phyloP scores from a whole-genome alignment of 106 monocot species.

The Agapanthus africanus region DNA sequence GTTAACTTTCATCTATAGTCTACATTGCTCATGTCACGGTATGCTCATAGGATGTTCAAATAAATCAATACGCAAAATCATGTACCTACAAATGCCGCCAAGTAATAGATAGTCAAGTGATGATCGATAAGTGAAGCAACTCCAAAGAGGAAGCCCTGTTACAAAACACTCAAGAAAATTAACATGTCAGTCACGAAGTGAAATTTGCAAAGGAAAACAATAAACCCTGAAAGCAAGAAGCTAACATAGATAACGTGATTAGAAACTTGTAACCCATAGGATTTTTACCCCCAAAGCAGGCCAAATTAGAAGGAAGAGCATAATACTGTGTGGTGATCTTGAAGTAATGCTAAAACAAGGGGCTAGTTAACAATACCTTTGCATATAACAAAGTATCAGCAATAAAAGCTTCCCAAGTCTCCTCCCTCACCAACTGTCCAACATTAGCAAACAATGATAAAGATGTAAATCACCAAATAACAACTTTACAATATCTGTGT shows the following conservation, averaged over 20 bases:
- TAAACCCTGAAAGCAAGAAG: neutral
- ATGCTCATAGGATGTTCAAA: too few species aligned
- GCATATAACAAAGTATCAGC: slow-evolving; percentile 60
- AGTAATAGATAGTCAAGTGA: slow-evolving; percentile 52
- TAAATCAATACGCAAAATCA: too few species aligned
- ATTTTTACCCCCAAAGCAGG: neutral
- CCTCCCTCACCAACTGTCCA: slow-evolving; percentile 61
- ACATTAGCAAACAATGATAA: slow-evolving; percentile 1
- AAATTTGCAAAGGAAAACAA: neutral
- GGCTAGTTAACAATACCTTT: slow-evolving; percentile 37
- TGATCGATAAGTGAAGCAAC: slow-evolving; percentile 46
- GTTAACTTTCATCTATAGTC: too few species aligned
- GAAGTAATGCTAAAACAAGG: neutral
- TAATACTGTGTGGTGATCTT: neutral
- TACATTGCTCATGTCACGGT: too few species aligned
- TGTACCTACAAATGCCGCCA: slow-evolving; percentile 62
- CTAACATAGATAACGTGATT: neutral
- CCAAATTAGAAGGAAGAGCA: neutral
- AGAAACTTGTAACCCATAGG: neutral
- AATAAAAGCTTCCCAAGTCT: slow-evolving; percentile 75
- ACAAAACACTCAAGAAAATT: slow-evolving; percentile 1
- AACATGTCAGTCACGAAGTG: neutral
- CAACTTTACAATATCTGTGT: neutral
- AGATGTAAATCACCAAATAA: neutral
- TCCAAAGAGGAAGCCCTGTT: slow-evolving; percentile 69